These are phyloP conservation scores for Wickerhamomyces xylosicus DNA, from an alignment of 805 yeast genomes.

Conservation along the genomic window DNA sequence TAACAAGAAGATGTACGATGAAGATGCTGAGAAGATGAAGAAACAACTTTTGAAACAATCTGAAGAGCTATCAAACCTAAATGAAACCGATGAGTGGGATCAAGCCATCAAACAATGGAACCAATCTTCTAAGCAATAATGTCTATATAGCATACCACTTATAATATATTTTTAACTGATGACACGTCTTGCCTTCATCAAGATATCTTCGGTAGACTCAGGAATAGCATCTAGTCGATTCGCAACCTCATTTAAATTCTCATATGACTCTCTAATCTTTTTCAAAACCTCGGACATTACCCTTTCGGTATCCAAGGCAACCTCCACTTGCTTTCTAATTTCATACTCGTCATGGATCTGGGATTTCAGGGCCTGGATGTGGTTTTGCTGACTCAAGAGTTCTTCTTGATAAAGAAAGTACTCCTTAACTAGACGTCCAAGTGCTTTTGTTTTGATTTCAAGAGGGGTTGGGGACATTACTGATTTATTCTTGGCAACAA, in stretches of 20 bases:
- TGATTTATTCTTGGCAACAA: too few relatives aligned
- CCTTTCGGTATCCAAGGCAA: conserved; percentile 42
- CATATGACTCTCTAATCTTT: conserved; percentile 29
- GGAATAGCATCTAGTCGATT: conserved; percentile 21
- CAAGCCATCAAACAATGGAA: conserved; percentile 52
- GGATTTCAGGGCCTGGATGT: conserved; percentile 36
- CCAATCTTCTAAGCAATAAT: conserved; percentile 17
- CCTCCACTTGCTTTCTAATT: conserved; percentile 42
- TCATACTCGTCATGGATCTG: conserved; percentile 53
- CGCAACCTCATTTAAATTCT: conserved; percentile 26
- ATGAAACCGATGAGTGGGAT: conserved; percentile 68
- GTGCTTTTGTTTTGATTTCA: conserved; percentile 62
- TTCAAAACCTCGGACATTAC: conserved; percentile 38
- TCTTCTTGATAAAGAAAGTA: conserved; percentile 51
- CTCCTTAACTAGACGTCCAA: conserved; percentile 61
- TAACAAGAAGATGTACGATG: conserved; percentile 68
- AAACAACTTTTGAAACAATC: conserved; percentile 31
- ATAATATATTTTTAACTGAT: neutral
- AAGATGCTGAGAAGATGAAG: conserved; percentile 38
- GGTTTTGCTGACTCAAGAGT: conserved; percentile 38
- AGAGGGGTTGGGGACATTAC: conserved; percentile 61
- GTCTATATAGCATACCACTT: neutral
- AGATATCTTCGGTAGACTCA: conserved; percentile 23
- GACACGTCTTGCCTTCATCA: conserved; percentile 17
- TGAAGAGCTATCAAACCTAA: conserved; percentile 29